Base-by-base conservation (phyloP, 1,284 basidiomycete genomes). In the Trametes sp. region DNA sequence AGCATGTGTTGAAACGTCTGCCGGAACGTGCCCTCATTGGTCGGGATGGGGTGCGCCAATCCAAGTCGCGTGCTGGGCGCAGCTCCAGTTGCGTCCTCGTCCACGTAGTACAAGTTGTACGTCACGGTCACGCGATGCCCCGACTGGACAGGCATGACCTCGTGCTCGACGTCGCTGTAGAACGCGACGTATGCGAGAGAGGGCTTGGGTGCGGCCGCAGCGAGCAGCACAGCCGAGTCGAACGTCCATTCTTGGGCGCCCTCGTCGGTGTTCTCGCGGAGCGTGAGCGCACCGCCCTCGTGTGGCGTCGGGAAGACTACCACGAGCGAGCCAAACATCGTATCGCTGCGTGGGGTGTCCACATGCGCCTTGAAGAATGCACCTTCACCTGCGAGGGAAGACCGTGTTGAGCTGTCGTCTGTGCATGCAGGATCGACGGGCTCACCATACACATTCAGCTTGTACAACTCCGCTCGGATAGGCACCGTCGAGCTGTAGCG, bases 141-240 rank as follows among this genome's bases (percentile, higher is more conserved):
- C 0, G 74, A 74, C 6, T 60, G 70, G 13, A 85, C 80, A 0
- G 73, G 74, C 1, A 70, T 45, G 19, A 84, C 79, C 64, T 83
- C 81, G 67, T 84, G 80, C 62, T 81, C 79, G 63, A 80, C 74
- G 68, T 82, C 80, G 59, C 80, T 77, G 73, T 74, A 82, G 65
- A 84, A 80, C 1, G 77, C 77, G 52, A 74, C 69, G 60, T 76
- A 82, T 1, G 73, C 76, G 41, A 80, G 63, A 2, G 66, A 68
- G 4, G 67, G 68, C 13, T 54, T 19, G 9, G 16, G 4, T 33
- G 31, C 11, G 9, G 33, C 7, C 16, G 62, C 29, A 0, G 67
- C 51, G 6, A 76, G 63, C 23, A 74, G 64, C 6, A 61, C 11
- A 1, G 70, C 69, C 4, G 77, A 74, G 63, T 81, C 75, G 64